These are phyloP conservation scores for Oxyria digyna DNA, from an alignment of 148 eudicot species.

Conservation along the genomic window DNA sequence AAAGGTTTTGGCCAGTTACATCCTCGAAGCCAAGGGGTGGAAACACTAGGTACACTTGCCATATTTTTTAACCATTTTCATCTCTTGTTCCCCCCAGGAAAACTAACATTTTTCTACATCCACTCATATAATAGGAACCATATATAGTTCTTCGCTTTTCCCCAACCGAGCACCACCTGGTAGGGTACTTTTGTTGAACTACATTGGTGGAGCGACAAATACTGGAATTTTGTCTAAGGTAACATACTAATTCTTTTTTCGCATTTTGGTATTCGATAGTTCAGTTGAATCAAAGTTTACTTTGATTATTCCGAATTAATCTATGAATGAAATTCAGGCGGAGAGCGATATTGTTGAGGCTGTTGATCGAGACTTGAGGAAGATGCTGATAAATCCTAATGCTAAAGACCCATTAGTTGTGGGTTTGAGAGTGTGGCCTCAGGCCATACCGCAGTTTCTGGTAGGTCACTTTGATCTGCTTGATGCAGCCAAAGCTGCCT, in stretches of 20 bases:
- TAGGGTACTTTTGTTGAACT: conserved; percentile 59
- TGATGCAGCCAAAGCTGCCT: conserved; percentile 46
- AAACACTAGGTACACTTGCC: conserved; percentile 52
- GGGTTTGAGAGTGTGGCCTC: conserved; percentile 73
- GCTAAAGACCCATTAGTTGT: conserved; percentile 49
- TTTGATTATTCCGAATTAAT: too few species aligned
- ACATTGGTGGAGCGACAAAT: conserved; percentile 81
- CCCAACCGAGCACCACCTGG: conserved; percentile 87
- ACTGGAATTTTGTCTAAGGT: conserved; percentile 61
- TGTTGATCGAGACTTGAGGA: conserved; percentile 70
- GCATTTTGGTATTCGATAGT: too few species aligned
- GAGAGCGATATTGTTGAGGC: conserved; percentile 55
- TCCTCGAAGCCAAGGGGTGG: conserved; percentile 86
- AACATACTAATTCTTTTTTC: conserved; percentile 1
- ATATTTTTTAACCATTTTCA: background rate
- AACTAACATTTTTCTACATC: too few species aligned
- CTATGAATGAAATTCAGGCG: conserved; percentile 28
- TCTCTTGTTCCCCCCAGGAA: too few species aligned
- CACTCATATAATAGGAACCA: conserved; percentile 39
- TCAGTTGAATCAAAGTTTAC: background rate
- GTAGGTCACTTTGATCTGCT: conserved; percentile 68
- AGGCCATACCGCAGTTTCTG: conserved; percentile 73
- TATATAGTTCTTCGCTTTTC: conserved; percentile 84
- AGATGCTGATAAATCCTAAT: conserved; percentile 53
- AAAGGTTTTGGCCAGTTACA: conserved; percentile 87